Base-by-base conservation (phyloP, 306 rosid species). In the Cicer cuneatum region DNA sequence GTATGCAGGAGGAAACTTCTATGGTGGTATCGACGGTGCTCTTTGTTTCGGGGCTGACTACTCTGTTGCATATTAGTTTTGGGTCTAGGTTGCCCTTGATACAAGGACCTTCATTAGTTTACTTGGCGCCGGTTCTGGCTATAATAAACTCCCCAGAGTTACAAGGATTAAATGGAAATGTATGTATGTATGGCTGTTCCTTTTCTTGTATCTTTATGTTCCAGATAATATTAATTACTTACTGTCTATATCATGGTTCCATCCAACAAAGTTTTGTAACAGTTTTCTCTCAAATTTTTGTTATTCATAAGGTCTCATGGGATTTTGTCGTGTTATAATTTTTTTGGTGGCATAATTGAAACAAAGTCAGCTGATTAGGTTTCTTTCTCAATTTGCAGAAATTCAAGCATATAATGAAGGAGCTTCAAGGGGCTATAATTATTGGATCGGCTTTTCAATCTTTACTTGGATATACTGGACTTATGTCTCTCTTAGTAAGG, bases 81-180 rank as follows among this genome's bases (percentile, higher is more conserved):
- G 99, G 99, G 72, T 89, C 99, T 19, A 90, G 99, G 83, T 87
- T 95, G 77, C 97, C 99, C 16, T 83, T 95, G 90, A 89, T 90
- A 75, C 98, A 95, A 69, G 99, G 99, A 56, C 97, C 99, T 5
- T 95, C 99, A 9, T 92, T 92, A 69, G 96, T 95, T 74, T 95
- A 82, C 80, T 75, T 95, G 59, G 98, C 98, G 35, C 99, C 99
- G 0, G 96, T 87, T 6, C 81, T 95, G 72, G 93, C 88, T 0
- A 90, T 95, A 29, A 95, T 95, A 81, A 95, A 92, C 78, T 92
- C 99, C 76, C 83, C 92, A 0, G 98, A 90, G 78, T 92, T 92
- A 80, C 98, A 80, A 86, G 96, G 85, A 38, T 82, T 95, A 49
- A 95, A 86, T 52, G 95, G 82, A 77, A 90, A 92, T 86, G 99